Conservation (phyloP, 805 yeast genomes). For the Zygosaccharomyces siamensis region DNA sequence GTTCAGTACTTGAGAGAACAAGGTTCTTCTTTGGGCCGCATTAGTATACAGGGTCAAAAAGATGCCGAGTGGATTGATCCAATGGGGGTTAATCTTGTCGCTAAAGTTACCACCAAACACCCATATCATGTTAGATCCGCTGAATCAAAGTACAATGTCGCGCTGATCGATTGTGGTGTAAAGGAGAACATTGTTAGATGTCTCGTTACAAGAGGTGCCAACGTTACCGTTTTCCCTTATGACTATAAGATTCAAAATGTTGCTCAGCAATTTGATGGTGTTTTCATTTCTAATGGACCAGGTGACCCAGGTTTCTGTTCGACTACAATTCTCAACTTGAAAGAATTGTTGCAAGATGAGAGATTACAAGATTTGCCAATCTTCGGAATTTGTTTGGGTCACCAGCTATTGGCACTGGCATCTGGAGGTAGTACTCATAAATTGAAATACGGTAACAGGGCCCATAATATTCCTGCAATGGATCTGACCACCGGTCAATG, state of each 20-base stretch:
- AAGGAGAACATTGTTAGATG: conserved; percentile 96
- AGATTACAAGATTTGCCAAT: conserved; percentile 68
- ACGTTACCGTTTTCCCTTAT: conserved; percentile 93
- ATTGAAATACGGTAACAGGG: conserved; percentile 97
- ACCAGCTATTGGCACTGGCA: conserved; percentile 92
- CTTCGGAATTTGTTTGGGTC: conserved; percentile 98
- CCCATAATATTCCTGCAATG: conserved; percentile 96
- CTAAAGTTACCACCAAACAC: conserved; percentile 89
- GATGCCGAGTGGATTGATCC: conserved; percentile 74
- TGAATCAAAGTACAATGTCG: conserved; percentile 52
- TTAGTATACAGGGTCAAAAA: conserved; percentile 58
- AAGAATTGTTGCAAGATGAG: conserved; percentile 56
- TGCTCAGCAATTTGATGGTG: conserved; percentile 89
- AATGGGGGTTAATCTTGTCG: conserved; percentile 81
- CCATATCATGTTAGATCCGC: conserved; percentile 84
- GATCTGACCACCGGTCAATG: conserved; percentile 92
- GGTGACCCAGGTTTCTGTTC: conserved; percentile 95
- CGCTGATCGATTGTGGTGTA: conserved; percentile 96
- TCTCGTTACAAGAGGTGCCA: conserved; percentile 90
- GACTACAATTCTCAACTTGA: conserved; percentile 68
- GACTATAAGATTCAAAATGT: conserved; percentile 89
- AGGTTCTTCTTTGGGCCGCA: conserved; percentile 90
- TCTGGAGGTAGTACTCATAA: conserved; percentile 90
- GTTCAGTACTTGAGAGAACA: conserved; percentile 91
- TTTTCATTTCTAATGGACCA: conserved; percentile 93